Percentiles rank a stretch among this genome's conserved stretches.
phyloP scores from a whole-genome alignment of 1,284 basidiomycete species.

The Trametes hirsuta region DNA sequence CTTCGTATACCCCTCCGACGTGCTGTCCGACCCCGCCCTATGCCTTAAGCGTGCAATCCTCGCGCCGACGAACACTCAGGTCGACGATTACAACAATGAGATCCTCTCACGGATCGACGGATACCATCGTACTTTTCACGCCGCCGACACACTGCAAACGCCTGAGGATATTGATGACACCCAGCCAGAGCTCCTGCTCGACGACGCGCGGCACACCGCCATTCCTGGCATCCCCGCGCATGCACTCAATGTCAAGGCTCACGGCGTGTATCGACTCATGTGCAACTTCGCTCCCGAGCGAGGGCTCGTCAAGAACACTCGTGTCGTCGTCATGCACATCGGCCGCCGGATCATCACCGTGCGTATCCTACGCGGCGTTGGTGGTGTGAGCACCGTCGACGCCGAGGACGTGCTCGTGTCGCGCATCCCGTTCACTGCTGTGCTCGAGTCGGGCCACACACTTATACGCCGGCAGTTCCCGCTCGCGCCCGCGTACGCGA shows the following conservation, averaged over 20 bases:
- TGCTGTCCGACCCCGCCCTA: constrained; percentile 31
- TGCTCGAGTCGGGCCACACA: constrained; percentile 37
- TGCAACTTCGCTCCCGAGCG: constrained; percentile 43
- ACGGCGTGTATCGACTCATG: constrained; percentile 40
- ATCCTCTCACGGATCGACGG: constrained; percentile 35
- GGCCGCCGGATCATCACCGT: constrained; percentile 37
- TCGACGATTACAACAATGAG: constrained; percentile 39
- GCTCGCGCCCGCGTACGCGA: constrained; percentile 44
- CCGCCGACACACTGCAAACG: constrained; percentile 37
- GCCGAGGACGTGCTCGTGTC: constrained; percentile 39
- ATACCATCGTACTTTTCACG: constrained; percentile 28
- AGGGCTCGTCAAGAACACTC: constrained; percentile 45
- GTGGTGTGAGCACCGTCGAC: constrained; percentile 25
- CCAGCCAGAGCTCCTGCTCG: constrained; percentile 28
- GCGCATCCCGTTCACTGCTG: constrained; percentile 37
- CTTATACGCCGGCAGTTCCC: constrained; percentile 44
- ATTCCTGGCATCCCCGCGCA: constrained; percentile 39
- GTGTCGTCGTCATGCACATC: constrained; percentile 37
- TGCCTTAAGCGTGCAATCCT: constrained; percentile 40
- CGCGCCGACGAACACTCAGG: constrained; percentile 41
- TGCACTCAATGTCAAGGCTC: constrained; percentile 36
- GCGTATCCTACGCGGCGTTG: constrained; percentile 29
- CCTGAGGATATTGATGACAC: constrained; percentile 27
- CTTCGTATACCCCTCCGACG: constrained; percentile 39
- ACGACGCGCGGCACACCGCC: constrained; percentile 30